Evolutionary conservation across 768 basidiomycete species (phyloP).

Genomic region (Royoungia palumana): DNA sequence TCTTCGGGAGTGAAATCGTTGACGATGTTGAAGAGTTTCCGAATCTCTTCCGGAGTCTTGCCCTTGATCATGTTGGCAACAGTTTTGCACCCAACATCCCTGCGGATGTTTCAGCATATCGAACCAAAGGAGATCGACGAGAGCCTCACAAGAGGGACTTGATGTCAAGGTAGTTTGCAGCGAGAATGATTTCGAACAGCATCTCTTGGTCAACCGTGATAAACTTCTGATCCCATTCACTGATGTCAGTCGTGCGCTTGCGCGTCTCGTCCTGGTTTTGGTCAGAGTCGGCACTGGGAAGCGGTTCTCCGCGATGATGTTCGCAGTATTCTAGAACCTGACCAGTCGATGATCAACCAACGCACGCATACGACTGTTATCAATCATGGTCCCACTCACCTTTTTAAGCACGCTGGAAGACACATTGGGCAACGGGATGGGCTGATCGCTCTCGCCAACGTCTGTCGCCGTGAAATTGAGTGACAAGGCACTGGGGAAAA

Average conservation of each 20-base stretch:
- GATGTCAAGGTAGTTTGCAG: constrained; percentile 99
- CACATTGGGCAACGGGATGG: constrained; percentile 93
- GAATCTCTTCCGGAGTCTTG: constrained; percentile 98
- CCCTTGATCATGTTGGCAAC: constrained; percentile 99
- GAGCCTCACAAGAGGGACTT: constrained; percentile 83
- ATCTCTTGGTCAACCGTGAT: constrained; percentile 99
- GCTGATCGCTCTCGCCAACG: constrained; percentile 90
- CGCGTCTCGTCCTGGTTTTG: constrained; percentile 88
- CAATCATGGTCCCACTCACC: constrained; percentile 39
- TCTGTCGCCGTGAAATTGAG: constrained; percentile 44
- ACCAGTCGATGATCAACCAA: constrained; percentile 1
- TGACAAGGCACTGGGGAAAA: neutral
- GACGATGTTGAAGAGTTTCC: constrained; percentile 96
- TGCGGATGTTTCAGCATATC: constrained; percentile 29
- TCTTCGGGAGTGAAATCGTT: constrained; percentile 99
- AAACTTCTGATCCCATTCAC: constrained; percentile 99
- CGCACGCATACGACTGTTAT: neutral
- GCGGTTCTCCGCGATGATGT: constrained; percentile 96
- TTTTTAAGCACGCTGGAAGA: constrained; percentile 91
- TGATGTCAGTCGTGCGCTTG: constrained; percentile 97
- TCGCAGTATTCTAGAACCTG: constrained; percentile 99
- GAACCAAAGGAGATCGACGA: neutral
- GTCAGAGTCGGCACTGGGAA: constrained; percentile 80
- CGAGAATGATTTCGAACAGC: constrained; percentile 99
- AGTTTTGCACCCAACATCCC: constrained; percentile 97